Percentiles rank a stretch among this genome's conserved stretches.
Evolutionary conservation across 2,329 filamentous ascomycete species (phyloP).

Genomic region (Epichloe amarillans): DNA sequence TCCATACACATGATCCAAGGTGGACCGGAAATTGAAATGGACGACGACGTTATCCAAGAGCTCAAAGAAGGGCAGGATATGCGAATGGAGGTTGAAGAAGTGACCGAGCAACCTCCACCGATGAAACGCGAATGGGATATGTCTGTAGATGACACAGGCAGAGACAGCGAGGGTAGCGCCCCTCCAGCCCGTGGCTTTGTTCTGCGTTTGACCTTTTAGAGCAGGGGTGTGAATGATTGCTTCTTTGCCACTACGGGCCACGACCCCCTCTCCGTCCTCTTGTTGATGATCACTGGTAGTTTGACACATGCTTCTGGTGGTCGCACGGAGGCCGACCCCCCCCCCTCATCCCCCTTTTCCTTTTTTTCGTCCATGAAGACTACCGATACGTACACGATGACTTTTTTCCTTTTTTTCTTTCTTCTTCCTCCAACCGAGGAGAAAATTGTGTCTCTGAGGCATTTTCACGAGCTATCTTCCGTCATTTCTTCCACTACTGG

Average conservation of each 20-base stretch:
- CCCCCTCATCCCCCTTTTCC: no score
- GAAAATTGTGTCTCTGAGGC: not conserved
- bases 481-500: not conserved
- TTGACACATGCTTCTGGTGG: not conserved
- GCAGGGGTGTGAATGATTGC: not conserved
- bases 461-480: not conserved
- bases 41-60: slow-evolving; percentile 77
- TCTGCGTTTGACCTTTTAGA: slow-evolving; percentile 10
- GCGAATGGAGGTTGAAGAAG: slow-evolving; percentile 52
- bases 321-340: not conserved
- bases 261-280: not conserved
- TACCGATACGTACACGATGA: not conserved
- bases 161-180: slow-evolving; percentile 9
- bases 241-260: not conserved
- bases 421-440: not conserved
- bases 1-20: slow-evolving; percentile 60
- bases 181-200: slow-evolving; percentile 6
- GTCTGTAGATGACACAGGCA: slow-evolving; percentile 36
- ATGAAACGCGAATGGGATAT: slow-evolving; percentile 50
- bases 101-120: slow-evolving; percentile 18
- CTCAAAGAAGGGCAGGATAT: slow-evolving; percentile 87
- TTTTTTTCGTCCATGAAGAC: not conserved
- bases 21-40: slow-evolving; percentile 72
- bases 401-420: not conserved
- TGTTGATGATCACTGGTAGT: not conserved